Conservation (phyloP, 805 yeast species). For the Metschnikowia henanensis region DNA sequence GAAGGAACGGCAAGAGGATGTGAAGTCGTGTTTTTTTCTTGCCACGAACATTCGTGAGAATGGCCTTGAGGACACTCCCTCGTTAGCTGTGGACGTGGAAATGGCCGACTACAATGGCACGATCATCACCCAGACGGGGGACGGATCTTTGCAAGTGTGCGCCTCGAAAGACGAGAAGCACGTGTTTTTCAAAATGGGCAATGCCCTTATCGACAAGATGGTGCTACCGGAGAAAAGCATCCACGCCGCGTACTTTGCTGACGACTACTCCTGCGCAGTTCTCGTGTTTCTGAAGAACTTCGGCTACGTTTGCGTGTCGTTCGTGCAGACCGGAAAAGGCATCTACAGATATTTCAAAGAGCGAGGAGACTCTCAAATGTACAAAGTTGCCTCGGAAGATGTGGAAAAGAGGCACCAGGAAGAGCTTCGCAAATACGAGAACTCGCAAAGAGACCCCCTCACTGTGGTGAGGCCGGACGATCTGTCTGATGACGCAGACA, state of each 20-base stretch:
- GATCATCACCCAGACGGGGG: constrained; percentile 4
- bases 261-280: constrained; percentile 6
- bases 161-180: constrained; percentile 11
- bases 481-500: neutral
- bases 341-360: constrained; percentile 4
- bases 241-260: constrained; percentile 10
- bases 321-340: constrained; percentile 1
- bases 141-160: constrained; percentile 10
- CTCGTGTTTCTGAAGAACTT: constrained; percentile 16
- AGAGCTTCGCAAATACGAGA: constrained; percentile 10
- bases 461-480: constrained; percentile 2
- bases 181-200: constrained; percentile 10
- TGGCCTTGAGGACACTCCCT: constrained; percentile 18
- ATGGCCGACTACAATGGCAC: constrained; percentile 18
- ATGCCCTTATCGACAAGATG: constrained; percentile 17
- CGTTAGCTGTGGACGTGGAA: constrained; percentile 5
- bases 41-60: constrained; percentile 9
- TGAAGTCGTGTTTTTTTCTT: constrained; percentile 17
- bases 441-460: constrained; percentile 12
- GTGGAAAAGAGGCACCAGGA: constrained; percentile 3
- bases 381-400: neutral
- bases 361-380: neutral
- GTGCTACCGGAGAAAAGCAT: constrained; percentile 14
- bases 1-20: constrained; percentile 10
- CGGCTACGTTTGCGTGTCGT: constrained; percentile 14